A percentile compares a stretch with the other conserved stretches of the same genome.
These are phyloP conservation scores for Combretum micranthum DNA, from an alignment of 345 rosid species.

Conservation along the genomic window DNA sequence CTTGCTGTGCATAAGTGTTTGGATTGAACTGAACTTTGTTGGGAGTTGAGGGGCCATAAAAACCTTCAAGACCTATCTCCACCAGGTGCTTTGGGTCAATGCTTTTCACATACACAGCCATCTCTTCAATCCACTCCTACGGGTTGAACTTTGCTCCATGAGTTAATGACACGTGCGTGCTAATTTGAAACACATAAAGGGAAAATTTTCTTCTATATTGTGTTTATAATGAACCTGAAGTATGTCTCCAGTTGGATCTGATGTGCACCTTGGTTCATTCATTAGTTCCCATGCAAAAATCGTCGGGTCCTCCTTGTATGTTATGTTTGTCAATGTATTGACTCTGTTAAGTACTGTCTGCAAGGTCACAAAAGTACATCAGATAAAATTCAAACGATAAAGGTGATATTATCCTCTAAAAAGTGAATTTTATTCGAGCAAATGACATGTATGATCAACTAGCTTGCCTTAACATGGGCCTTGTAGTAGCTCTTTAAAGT, in stretches of 20 bases:
- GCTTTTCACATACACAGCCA: slow-evolving; percentile 74
- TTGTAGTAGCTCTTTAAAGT: slow-evolving; percentile 66
- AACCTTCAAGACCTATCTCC: slow-evolving; percentile 88
- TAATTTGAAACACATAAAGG: background rate
- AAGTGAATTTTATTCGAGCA: background rate
- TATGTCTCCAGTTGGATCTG: slow-evolving; percentile 78
- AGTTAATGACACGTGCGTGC: background rate
- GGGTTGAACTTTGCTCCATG: background rate
- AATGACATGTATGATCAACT: background rate
- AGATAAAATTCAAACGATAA: background rate
- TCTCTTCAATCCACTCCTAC: slow-evolving; percentile 83
- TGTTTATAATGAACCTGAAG: slow-evolving; percentile 42
- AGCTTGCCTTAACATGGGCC: slow-evolving; percentile 70
- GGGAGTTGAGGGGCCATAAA: slow-evolving; percentile 85
- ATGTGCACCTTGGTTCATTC: slow-evolving; percentile 94
- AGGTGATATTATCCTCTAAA: background rate
- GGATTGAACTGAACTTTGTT: slow-evolving; percentile 72
- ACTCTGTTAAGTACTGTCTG: slow-evolving; percentile 80
- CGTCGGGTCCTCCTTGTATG: slow-evolving; percentile 93
- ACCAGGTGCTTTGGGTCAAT: slow-evolving; percentile 84
- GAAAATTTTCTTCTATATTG: background rate
- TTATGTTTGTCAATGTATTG: slow-evolving; percentile 69
- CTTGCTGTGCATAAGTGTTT: slow-evolving; percentile 79
- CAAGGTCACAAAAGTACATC: background rate
- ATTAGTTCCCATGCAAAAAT: slow-evolving; percentile 94